A percentile compares a stretch with the other conserved stretches of the same genome.
Conservation (phyloP, 2,329 filamentous ascomycete species). For the Periconia digitata region DNA sequence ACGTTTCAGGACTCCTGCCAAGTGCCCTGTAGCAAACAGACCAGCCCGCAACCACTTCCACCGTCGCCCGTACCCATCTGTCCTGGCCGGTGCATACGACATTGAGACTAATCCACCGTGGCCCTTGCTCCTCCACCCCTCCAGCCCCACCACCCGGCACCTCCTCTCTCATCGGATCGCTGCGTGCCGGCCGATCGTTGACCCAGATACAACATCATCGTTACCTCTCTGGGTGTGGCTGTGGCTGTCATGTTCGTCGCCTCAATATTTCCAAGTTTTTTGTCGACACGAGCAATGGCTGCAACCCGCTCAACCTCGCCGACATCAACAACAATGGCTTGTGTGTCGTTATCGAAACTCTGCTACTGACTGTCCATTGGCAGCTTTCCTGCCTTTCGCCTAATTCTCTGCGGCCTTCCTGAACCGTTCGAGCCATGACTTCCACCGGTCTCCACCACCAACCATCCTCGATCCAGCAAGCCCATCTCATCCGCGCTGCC, state of each 20-base stretch:
- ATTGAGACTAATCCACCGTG: not conserved
- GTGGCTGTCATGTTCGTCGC: conserved; percentile 27
- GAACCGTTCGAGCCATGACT: not conserved
- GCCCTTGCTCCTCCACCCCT: not conserved
- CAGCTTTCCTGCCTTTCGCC: not conserved
- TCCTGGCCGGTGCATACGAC: not conserved
- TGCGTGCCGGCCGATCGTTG: conserved; percentile 11
- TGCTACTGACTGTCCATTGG: not conserved
- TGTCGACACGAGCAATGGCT: conserved; percentile 18
- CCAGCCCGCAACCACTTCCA: conserved; percentile 7
- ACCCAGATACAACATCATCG: conserved; percentile 7
- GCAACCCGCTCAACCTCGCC: conserved; percentile 29
- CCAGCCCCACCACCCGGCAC: not conserved
- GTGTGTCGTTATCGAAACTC: not conserved
- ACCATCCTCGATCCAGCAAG: not conserved
- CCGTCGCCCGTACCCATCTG: conserved; percentile 1
- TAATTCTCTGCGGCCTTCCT: not conserved
- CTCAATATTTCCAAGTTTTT: no score
- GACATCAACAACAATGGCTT: conserved; percentile 21
- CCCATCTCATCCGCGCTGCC: no score
- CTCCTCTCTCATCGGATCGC: conserved; percentile 2
- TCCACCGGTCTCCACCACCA: not conserved
- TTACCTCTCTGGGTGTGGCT: conserved; percentile 16
- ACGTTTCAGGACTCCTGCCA: conserved; percentile 21
- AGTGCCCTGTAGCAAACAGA: not conserved